Base-by-base conservation (phyloP, 371 early-diverging fungal genomes). In the Mucor plumbeus region DNA sequence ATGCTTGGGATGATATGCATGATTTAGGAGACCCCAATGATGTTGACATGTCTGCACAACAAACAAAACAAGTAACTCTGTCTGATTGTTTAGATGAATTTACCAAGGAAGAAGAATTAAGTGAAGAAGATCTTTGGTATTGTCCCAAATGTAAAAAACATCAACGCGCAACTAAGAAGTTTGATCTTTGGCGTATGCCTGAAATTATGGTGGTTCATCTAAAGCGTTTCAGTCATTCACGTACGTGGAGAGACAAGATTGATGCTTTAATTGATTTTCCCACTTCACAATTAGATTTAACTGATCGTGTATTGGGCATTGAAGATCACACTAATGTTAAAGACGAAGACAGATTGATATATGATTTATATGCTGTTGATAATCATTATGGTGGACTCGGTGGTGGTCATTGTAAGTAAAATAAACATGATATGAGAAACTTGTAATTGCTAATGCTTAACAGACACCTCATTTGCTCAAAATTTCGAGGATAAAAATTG, bases 331-430 rank as follows among this genome's bases (percentile, higher is more conserved):
- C 40, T 1, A 31, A 19, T 19, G 59, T 66, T 7, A 53, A 56
- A 4, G 63, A 59, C 4, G 70, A 77, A 10, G 72, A 83, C 13
- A 59, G 73, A 5, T 75, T 82, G 15, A 81, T 93, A 2, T 96
- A 95, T 68, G 95, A 96, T 67, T 80, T 96, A 33, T 92, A 85
- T 72, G 93, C 90, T 4, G 93, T 95, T 8, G 94, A 92, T 56
- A 95, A 97, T 70, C 97, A 97, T 70, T 94, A 85, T 82, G 97
- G 97, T 39, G 94, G 95, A 8, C 73, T 95, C 53, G 97, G 96
- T 50, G 96, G 97, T 50, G 98, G 98, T 35, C 98, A 96, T 70
- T 96, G 91, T 90, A 87, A 85, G 88, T 81, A 21, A 1, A 10
- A 26, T 26, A 26, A 26, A 26, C 9, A 58, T 11, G 14, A 8